Percentiles rank a stretch among this genome's conserved stretches.
phyloP scores from a whole-genome alignment of 2,329 filamentous ascomycete species.

The Ophiosphaerella korrae region DNA sequence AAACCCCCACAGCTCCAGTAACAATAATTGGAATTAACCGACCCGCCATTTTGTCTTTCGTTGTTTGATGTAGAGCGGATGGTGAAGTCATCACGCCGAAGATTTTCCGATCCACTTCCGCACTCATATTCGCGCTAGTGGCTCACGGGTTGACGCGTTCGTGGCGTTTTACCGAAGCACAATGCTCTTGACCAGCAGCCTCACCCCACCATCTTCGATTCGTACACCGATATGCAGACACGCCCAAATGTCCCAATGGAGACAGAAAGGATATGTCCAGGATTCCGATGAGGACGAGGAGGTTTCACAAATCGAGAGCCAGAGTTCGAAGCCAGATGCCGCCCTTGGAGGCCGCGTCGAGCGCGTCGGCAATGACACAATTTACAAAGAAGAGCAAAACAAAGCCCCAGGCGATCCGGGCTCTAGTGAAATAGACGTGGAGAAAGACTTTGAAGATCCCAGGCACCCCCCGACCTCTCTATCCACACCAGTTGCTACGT shows the following conservation, averaged over 20 bases:
- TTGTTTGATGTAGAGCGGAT: constrained; percentile 8
- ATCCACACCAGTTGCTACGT: constrained; percentile 19
- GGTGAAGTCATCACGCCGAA: constrained; percentile 22
- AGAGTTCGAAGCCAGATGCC: constrained; percentile 16
- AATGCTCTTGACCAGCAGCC: constrained; percentile 15
- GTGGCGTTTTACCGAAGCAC: constrained; percentile 20
- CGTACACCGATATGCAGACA: constrained; percentile 41
- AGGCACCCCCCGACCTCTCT: constrained; percentile 25
- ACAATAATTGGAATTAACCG: constrained; percentile 40
- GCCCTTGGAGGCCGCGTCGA: constrained; percentile 24
- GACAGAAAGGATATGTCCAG: constrained; percentile 55
- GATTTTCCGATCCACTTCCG: constrained; percentile 18
- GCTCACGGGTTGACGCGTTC: constrained; percentile 29
- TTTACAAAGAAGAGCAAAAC: not conserved
- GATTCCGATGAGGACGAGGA: constrained; percentile 58
- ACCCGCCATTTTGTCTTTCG: constrained; percentile 32
- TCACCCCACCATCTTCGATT: constrained; percentile 20
- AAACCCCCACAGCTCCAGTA: constrained; percentile 37
- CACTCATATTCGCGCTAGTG: constrained; percentile 24
- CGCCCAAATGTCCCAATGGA: constrained; percentile 56
- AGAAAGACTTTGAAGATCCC: not conserved
- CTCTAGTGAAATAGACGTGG: too few relatives aligned
- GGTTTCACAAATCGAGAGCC: constrained; percentile 35
- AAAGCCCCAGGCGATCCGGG: not conserved
- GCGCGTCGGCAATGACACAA: constrained; percentile 14